These are phyloP conservation scores for Colletotrichum sansevieriae DNA, from an alignment of 2,329 filamentous ascomycete genomes.

Conservation along the genomic window DNA sequence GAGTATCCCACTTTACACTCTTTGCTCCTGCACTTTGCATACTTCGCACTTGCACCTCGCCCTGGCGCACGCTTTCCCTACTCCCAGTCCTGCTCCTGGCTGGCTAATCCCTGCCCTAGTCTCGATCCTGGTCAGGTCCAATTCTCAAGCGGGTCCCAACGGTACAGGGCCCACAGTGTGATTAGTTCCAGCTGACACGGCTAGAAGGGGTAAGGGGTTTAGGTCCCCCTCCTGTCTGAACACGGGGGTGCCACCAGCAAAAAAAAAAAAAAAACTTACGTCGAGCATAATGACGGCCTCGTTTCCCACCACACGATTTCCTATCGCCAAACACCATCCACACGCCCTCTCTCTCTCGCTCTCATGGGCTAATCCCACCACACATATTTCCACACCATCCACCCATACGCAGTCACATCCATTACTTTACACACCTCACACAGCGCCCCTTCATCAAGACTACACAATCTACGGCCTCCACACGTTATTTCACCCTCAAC, in stretches of 20 bases:
- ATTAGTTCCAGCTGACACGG: background rate
- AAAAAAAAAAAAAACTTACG: background rate
- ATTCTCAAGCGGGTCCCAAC: conserved; percentile 17
- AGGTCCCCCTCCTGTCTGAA: conserved; percentile 20
- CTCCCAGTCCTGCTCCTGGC: conserved; percentile 19
- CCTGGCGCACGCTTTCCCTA: conserved; percentile 26
- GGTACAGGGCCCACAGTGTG: conserved; percentile 38
- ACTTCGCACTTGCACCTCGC: conserved; percentile 17
- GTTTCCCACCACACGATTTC: conserved; percentile 13
- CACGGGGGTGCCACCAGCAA: conserved; percentile 18
- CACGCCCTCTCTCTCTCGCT: conserved; percentile 12
- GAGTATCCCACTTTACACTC: conserved; percentile 10
- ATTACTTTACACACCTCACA: conserved; percentile 31
- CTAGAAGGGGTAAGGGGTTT: conserved; percentile 21
- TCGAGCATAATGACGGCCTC: background rate
- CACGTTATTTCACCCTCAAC: conserved; percentile 33
- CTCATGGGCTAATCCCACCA: background rate
- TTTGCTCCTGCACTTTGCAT: conserved; percentile 31
- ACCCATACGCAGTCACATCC: conserved; percentile 14
- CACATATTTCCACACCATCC: conserved; percentile 14
- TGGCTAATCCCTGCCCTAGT: conserved; percentile 16
- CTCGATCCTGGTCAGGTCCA: conserved; percentile 26
- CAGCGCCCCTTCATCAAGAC: conserved; percentile 35
- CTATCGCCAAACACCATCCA: background rate
- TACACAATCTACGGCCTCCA: conserved; percentile 35